Conservation (phyloP, 2,329 filamentous ascomycete species). For the Neobulgaria alba region DNA sequence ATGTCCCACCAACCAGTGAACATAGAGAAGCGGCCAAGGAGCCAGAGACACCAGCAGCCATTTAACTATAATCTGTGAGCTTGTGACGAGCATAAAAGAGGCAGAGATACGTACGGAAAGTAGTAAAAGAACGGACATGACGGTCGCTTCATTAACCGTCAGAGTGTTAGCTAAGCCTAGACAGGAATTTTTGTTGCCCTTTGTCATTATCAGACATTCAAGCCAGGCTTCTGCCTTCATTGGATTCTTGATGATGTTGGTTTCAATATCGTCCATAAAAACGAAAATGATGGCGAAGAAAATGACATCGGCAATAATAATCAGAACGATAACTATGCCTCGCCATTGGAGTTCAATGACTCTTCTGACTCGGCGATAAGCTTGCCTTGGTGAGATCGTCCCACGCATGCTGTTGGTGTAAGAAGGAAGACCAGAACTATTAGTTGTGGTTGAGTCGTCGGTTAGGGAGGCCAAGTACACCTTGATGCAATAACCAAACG, state of each 20-base stretch:
- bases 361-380: slow-evolving; percentile 76
- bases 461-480: slow-evolving; percentile 81
- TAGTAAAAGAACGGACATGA: slow-evolving; percentile 74
- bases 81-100: slow-evolving; percentile 5
- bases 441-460: slow-evolving; percentile 62
- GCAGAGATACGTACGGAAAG: slow-evolving; percentile 53
- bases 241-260: slow-evolving; percentile 26
- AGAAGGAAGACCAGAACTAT: slow-evolving; percentile 63
- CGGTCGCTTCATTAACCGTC: slow-evolving; percentile 65
- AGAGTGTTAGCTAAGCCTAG: slow-evolving; percentile 48
- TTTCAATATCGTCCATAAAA: slow-evolving; percentile 62
- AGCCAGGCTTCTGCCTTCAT: slow-evolving; percentile 56
- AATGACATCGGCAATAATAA: slow-evolving; percentile 85
- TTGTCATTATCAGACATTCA: slow-evolving; percentile 52
- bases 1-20: slow-evolving; percentile 73
- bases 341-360: slow-evolving; percentile 92
- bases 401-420: slow-evolving; percentile 65
- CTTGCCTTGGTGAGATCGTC: slow-evolving; percentile 70
- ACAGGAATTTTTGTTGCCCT: slow-evolving; percentile 59
- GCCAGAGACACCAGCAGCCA: slow-evolving; percentile 74
- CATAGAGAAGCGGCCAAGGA: slow-evolving; percentile 81
- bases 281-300: slow-evolving; percentile 93
- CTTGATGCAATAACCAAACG: slow-evolving; percentile 87
- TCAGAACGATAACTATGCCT: slow-evolving; percentile 78
- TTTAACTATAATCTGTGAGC: slow-evolving; percentile 49